These are phyloP conservation scores for Sporothrix phasma DNA, from an alignment of 2,329 filamentous ascomycete species.

Conservation along the genomic window DNA sequence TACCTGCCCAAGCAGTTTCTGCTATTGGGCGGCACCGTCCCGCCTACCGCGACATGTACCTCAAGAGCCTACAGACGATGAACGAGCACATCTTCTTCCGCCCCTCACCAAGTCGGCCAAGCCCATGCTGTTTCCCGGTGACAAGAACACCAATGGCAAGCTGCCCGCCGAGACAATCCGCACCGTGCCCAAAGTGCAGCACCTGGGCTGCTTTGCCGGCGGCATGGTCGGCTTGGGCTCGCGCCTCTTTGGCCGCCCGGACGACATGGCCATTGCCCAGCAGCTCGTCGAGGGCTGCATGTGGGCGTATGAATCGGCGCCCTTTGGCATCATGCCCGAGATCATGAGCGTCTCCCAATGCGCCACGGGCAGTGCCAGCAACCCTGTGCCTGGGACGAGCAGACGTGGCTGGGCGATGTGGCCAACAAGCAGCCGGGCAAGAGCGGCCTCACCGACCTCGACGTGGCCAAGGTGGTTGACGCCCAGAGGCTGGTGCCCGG, in stretches of 20 bases:
- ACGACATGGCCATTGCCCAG: constrained; percentile 47
- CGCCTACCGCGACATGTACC: constrained; percentile 26
- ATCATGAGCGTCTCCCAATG: constrained; percentile 40
- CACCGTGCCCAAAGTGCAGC: constrained; percentile 35
- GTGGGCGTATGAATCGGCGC: constrained; percentile 50
- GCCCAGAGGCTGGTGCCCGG: constrained; percentile 40
- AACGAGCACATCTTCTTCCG: constrained; percentile 37
- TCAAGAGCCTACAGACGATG: constrained; percentile 24
- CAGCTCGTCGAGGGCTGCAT: constrained; percentile 55
- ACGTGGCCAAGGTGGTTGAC: constrained; percentile 37
- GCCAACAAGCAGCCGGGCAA: constrained; percentile 11
- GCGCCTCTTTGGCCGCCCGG: constrained; percentile 45
- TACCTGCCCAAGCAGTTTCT: constrained; percentile 59
- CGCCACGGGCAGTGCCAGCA: constrained; percentile 31
- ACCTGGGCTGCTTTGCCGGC: constrained; percentile 53
- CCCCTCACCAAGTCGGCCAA: constrained; percentile 28
- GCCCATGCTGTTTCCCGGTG: constrained; percentile 38
- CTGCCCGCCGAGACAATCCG: constrained; percentile 21
- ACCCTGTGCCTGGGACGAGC: constrained; percentile 21
- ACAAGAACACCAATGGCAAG: constrained; percentile 25
- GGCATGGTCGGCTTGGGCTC: constrained; percentile 56
- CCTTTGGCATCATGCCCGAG: constrained; percentile 53
- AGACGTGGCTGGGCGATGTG: constrained; percentile 20
- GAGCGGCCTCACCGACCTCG: constrained; percentile 35
- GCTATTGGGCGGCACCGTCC: constrained; percentile 51